These are phyloP conservation scores for Pisolithus albus DNA, from an alignment of 768 basidiomycete species.

Conservation along the genomic window DNA sequence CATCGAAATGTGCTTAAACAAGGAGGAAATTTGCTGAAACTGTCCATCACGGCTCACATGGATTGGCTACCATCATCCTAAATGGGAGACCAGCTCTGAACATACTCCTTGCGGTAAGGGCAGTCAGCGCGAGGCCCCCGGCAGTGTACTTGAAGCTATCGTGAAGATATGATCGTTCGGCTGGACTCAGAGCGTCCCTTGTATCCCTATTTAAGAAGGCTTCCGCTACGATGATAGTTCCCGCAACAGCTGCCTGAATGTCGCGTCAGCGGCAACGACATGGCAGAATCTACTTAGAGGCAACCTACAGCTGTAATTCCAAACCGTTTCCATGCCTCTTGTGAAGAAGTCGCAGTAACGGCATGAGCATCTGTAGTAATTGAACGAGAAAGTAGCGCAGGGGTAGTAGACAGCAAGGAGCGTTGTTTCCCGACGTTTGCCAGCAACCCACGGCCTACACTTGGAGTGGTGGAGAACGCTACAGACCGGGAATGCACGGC, in stretches of 20 bases:
- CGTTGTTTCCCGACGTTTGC: constrained; percentile 26
- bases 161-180: constrained; percentile 66
- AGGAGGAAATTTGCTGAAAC: background rate
- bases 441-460: constrained; percentile 6
- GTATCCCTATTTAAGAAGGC: constrained; percentile 74
- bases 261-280: background rate
- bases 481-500: constrained; percentile 12
- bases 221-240: constrained; percentile 57
- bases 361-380: constrained; percentile 42
- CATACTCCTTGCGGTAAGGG: constrained; percentile 70
- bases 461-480: constrained; percentile 19
- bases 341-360: constrained; percentile 30
- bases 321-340: constrained; percentile 43
- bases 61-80: constrained; percentile 77
- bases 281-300: background rate
- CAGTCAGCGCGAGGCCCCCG: constrained; percentile 69
- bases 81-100: constrained; percentile 63
- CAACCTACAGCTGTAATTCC: constrained; percentile 47
- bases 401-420: constrained; percentile 13
- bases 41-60: constrained; percentile 42
- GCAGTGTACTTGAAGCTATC: constrained; percentile 81
- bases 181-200: constrained; percentile 52
- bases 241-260: constrained; percentile 62
- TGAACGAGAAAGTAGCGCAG: constrained; percentile 34
- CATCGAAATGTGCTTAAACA: background rate